Conservation (phyloP, 768 basidiomycete species). For the Hortiboletus campestris region DNA sequence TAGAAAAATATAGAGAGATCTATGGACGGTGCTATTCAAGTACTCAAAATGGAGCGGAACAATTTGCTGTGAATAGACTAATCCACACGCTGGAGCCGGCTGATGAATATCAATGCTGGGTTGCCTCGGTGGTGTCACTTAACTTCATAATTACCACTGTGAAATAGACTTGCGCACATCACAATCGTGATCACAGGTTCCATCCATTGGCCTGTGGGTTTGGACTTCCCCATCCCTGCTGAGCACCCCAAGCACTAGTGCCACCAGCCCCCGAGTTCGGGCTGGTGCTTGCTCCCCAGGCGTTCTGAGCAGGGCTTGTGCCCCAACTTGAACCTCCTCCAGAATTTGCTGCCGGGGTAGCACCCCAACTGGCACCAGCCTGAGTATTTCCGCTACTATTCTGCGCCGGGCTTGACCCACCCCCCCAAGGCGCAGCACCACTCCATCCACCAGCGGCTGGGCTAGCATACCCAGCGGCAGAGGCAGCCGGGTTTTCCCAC, state of each 20-base stretch:
- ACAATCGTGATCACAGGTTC: constrained; percentile 34
- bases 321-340: constrained; percentile 29
- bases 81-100: too few species aligned
- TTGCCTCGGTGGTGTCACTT: too few species aligned
- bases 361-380: constrained; percentile 14
- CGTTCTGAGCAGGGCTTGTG: constrained; percentile 32
- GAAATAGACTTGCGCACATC: not conserved
- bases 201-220: constrained; percentile 53
- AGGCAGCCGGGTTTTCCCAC: constrained; percentile 30
- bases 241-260: constrained; percentile 28
- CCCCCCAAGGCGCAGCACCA: constrained; percentile 22
- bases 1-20: too few species aligned
- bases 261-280: constrained; percentile 24
- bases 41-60: too few species aligned
- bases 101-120: too few species aligned
- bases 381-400: constrained; percentile 19
- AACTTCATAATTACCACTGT: too few species aligned
- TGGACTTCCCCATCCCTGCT: constrained; percentile 50
- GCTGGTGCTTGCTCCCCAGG: constrained; percentile 39
- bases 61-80: too few species aligned
- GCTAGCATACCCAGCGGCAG: constrained; percentile 33
- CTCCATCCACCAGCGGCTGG: constrained; percentile 34
- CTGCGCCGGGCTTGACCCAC: constrained; percentile 27
- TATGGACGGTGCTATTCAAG: too few species aligned
- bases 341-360: constrained; percentile 28